phyloP scores from a whole-genome alignment of 1,284 basidiomycete species.

The Moesziomyces sp. region DNA sequence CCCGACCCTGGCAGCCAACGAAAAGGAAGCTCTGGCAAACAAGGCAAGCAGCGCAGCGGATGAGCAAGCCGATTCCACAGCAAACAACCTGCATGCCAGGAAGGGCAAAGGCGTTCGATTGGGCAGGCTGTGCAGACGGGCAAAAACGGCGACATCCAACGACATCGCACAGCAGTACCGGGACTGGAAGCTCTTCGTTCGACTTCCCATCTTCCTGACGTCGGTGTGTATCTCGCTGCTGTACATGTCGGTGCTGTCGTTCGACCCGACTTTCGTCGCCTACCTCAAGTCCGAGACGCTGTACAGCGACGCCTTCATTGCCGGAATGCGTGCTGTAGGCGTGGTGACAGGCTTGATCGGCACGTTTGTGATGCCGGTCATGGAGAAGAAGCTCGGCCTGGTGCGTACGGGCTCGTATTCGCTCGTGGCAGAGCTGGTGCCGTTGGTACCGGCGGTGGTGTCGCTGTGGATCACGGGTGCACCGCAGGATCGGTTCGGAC shows the following conservation, averaged over 20 bases:
- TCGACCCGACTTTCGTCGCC: conserved; percentile 57
- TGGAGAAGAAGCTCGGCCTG: conserved; percentile 70
- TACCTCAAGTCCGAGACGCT: conserved; percentile 61
- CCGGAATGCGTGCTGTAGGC: conserved; percentile 72
- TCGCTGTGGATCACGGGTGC: conserved; percentile 50
- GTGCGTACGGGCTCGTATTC: conserved; percentile 70
- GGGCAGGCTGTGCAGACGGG: not conserved
- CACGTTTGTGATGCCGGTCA: conserved; percentile 70
- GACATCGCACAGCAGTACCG: conserved; percentile 33
- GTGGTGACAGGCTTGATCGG: conserved; percentile 71
- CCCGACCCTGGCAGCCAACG: conserved; percentile 35
- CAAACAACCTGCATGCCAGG: not conserved
- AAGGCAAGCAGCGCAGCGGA: conserved; percentile 5
- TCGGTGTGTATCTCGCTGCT: conserved; percentile 72
- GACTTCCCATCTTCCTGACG: conserved; percentile 69
- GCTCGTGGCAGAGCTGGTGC: conserved; percentile 45
- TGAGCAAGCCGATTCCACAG: not conserved
- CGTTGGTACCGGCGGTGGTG: conserved; percentile 41
- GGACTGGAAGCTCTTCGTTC: conserved; percentile 71
- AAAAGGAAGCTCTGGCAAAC: conserved; percentile 20
- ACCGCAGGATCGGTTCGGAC: conserved; percentile 25
- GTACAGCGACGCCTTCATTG: conserved; percentile 71
- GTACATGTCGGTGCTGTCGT: conserved; percentile 71
- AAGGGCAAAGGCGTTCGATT: not conserved
- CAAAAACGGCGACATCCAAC: conserved; percentile 3